These are phyloP conservation scores for Carallia brachiata DNA, from an alignment of 345 rosid species.

Conservation along the genomic window DNA sequence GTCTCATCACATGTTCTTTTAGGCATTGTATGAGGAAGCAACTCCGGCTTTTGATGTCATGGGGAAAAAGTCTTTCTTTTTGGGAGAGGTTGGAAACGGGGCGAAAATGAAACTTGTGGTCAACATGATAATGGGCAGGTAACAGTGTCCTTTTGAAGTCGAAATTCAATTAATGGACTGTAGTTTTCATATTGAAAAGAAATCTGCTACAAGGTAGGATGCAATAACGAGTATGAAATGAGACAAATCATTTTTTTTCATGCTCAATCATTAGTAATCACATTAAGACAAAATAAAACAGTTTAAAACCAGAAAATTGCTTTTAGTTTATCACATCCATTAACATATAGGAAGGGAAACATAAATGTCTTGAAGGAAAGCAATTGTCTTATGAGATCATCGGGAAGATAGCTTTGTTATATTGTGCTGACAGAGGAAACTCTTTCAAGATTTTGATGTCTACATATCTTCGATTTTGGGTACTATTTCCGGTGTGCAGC, in stretches of 20 bases:
- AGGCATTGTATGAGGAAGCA: slow-evolving; percentile 72
- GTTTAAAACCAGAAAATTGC: too few relatives aligned
- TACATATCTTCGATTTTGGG: not conserved
- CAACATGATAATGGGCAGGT: slow-evolving; percentile 99
- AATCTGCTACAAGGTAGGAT: not conserved
- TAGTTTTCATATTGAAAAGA: not conserved
- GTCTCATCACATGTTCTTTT: slow-evolving; percentile 9
- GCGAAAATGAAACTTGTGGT: slow-evolving; percentile 95
- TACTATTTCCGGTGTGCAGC: slow-evolving; percentile 29
- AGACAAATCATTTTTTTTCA: too few relatives aligned
- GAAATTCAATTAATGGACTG: not conserved
- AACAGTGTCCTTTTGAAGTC: slow-evolving; percentile 11
- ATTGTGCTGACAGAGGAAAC: not conserved
- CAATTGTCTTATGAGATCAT: too few relatives aligned
- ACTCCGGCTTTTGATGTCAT: slow-evolving; percentile 73
- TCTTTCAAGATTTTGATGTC: not conserved
- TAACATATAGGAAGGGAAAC: too few relatives aligned
- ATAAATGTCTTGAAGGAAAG: too few relatives aligned
- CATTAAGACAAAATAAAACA: too few relatives aligned
- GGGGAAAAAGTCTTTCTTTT: slow-evolving; percentile 86
- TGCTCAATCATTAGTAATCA: too few relatives aligned
- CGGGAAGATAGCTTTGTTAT: not conserved
- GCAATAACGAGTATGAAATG: not conserved
- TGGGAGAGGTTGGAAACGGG: slow-evolving; percentile 90
- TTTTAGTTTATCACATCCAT: too few relatives aligned